Percentiles rank a stretch among this genome's conserved stretches.
phyloP scores from a whole-genome alignment of 2,329 filamentous ascomycete species.

The Penicillium frequentans region DNA sequence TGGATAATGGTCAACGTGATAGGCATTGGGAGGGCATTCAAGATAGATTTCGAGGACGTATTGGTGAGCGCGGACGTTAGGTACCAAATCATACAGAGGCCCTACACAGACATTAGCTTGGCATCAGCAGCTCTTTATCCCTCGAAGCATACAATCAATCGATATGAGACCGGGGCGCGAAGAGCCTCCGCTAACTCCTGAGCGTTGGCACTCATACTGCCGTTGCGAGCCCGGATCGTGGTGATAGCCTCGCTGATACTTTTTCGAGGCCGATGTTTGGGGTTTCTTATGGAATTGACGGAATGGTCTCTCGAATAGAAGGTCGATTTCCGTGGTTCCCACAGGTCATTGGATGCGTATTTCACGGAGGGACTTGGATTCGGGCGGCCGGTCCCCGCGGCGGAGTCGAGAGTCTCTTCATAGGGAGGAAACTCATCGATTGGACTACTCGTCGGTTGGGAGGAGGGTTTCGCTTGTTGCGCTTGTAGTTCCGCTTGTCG shows the following conservation, averaged over 20 bases:
- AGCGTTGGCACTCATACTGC: slow-evolving; percentile 87
- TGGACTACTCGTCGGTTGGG: slow-evolving; percentile 35
- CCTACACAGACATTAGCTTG: slow-evolving; percentile 59
- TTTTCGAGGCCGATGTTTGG: slow-evolving; percentile 71
- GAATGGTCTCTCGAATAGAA: slow-evolving; percentile 47
- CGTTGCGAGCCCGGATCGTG: slow-evolving; percentile 75
- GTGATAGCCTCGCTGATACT: slow-evolving; percentile 86
- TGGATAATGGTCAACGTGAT: slow-evolving; percentile 90
- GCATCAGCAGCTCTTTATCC: not conserved
- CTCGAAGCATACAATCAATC: slow-evolving; percentile 68
- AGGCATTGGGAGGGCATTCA: slow-evolving; percentile 86
- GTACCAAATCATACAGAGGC: slow-evolving; percentile 89
- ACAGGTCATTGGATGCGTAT: slow-evolving; percentile 51
- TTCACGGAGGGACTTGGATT: slow-evolving; percentile 28
- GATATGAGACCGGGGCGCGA: slow-evolving; percentile 84
- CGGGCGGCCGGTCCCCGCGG: slow-evolving; percentile 25
- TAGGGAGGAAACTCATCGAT: slow-evolving; percentile 47
- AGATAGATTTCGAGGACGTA: slow-evolving; percentile 94
- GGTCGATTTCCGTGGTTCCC: slow-evolving; percentile 61
- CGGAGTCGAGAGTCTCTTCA: slow-evolving; percentile 36
- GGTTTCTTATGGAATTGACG: slow-evolving; percentile 31
- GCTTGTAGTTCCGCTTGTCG: slow-evolving; percentile 36
- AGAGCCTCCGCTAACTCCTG: slow-evolving; percentile 91
- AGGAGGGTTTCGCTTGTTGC: slow-evolving; percentile 28
- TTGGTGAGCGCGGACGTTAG: slow-evolving; percentile 93